A percentile compares a stretch with the other conserved stretches of the same genome.
Evolutionary conservation across 2,329 filamentous ascomycete genomes (phyloP).

Genomic region (Penicillium fuscoglaucum): DNA sequence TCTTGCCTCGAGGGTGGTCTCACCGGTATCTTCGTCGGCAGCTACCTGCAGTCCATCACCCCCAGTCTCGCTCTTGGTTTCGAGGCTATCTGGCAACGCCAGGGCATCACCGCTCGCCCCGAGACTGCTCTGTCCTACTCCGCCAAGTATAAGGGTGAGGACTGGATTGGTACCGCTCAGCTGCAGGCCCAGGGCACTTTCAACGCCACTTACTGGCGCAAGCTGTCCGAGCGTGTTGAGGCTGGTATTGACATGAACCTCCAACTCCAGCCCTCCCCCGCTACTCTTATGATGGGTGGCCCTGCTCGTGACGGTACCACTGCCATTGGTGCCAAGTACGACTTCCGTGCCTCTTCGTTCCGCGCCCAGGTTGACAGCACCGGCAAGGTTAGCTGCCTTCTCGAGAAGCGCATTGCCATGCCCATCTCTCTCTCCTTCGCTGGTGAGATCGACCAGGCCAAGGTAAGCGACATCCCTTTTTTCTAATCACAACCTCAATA

Average conservation of each 20-base stretch:
- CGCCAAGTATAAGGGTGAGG: slow-evolving; percentile 82
- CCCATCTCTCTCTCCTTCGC: slow-evolving; percentile 93
- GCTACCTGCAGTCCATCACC: slow-evolving; percentile 92
- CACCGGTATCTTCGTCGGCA: slow-evolving; percentile 93
- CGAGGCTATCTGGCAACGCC: slow-evolving; percentile 91
- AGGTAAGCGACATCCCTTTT: slow-evolving; percentile 61
- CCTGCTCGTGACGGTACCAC: slow-evolving; percentile 84
- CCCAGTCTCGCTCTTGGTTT: slow-evolving; percentile 82
- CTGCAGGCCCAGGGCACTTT: slow-evolving; percentile 84
- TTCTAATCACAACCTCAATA: neutral
- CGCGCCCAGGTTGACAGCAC: slow-evolving; percentile 93
- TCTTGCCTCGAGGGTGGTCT: slow-evolving; percentile 86
- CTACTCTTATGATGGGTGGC: slow-evolving; percentile 72
- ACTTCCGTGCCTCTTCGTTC: slow-evolving; percentile 94
- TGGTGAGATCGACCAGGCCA: slow-evolving; percentile 92
- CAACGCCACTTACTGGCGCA: slow-evolving; percentile 91
- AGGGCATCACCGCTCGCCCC: slow-evolving; percentile 79
- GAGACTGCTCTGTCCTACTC: slow-evolving; percentile 89
- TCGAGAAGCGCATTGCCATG: slow-evolving; percentile 94
- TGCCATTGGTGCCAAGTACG: slow-evolving; percentile 93
- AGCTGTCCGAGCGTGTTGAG: slow-evolving; percentile 90
- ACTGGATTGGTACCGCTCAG: slow-evolving; percentile 92
- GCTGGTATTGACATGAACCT: slow-evolving; percentile 94
- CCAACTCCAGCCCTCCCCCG: slow-evolving; percentile 67
- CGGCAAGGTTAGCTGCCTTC: slow-evolving; percentile 85